Conservation (phyloP, 164 flowering plant genomes). For the Malania oleifera region DNA sequence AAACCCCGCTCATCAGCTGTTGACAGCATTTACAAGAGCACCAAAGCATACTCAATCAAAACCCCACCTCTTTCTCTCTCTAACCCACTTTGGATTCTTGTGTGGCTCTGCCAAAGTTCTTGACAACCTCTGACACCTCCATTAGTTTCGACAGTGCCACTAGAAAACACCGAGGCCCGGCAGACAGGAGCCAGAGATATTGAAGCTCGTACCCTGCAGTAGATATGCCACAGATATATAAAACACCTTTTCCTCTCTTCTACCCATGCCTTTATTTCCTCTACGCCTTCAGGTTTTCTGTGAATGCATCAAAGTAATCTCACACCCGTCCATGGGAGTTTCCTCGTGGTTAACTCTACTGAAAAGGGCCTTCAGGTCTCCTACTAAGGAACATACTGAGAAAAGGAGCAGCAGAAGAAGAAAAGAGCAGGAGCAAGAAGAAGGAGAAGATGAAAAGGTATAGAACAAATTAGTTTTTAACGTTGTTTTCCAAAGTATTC, state of each 20-base stretch:
- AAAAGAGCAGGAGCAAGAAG: slow-evolving; percentile 50
- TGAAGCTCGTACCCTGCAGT: slow-evolving; percentile 22
- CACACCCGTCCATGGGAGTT: no score
- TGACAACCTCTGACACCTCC: slow-evolving; percentile 22
- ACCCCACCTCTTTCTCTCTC: neutral
- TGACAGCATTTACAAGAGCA: slow-evolving; percentile 8
- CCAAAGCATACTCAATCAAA: slow-evolving; percentile 12
- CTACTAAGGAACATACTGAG: slow-evolving; percentile 52
- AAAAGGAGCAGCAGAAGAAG: slow-evolving; percentile 35
- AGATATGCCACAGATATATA: no score
- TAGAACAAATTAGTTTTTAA: neutral
- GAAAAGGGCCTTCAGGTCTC: slow-evolving; percentile 74
- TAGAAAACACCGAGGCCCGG: slow-evolving; percentile 20
- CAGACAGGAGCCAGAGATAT: slow-evolving; percentile 6
- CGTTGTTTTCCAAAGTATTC: no score
- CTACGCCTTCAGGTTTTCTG: no score
- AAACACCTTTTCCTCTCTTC: neutral
- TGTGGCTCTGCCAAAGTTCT: slow-evolving; percentile 13
- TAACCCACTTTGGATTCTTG: slow-evolving; percentile 27
- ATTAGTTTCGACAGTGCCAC: slow-evolving; percentile 15
- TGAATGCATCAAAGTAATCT: no score
- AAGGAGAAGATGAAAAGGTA: slow-evolving; percentile 53
- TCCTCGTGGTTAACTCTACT: slow-evolving; percentile 43
- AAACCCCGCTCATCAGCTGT: slow-evolving; percentile 15
- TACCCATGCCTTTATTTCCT: neutral